Percentiles rank a stretch among this genome's conserved stretches.
Evolutionary conservation across 2,329 filamentous ascomycete genomes (phyloP).

Genomic region (Neofusicoccum cordaticola): DNA sequence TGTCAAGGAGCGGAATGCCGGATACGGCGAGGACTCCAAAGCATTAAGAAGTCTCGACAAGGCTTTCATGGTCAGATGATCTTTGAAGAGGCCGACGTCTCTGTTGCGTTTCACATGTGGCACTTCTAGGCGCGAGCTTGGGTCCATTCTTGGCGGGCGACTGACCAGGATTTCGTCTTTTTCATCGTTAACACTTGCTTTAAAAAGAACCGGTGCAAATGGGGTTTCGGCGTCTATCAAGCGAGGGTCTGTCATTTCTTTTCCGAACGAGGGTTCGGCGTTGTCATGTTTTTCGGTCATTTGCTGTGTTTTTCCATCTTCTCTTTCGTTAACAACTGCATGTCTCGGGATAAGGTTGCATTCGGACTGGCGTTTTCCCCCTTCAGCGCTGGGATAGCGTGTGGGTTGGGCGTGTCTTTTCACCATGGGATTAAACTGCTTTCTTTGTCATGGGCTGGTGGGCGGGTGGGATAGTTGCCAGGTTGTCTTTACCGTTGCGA

Average conservation of each 20-base stretch:
- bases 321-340: slow-evolving; percentile 2
- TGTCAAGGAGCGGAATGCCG: slow-evolving; percentile 11
- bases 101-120: slow-evolving; percentile 4
- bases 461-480: too few species aligned
- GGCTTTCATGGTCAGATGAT: slow-evolving; percentile 16
- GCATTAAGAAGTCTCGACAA: slow-evolving; percentile 17
- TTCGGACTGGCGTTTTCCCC: not conserved
- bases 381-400: not conserved
- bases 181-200: not conserved
- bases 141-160: not conserved
- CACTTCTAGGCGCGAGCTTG: not conserved
- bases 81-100: slow-evolving; percentile 7
- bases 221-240: not conserved
- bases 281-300: not conserved
- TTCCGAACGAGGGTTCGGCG: not conserved
- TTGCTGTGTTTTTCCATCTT: not conserved
- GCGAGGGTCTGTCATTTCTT: not conserved
- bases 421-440: not conserved
- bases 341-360: slow-evolving; percentile 13
- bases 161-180: not conserved
- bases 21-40: slow-evolving; percentile 15
- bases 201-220: not conserved
- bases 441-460: not conserved
- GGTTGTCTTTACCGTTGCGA: too few species aligned
- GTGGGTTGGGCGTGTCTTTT: not conserved